These are phyloP conservation scores for Sechiopsis laciniata DNA, from an alignment of 306 rosid genomes.

Conservation along the genomic window DNA sequence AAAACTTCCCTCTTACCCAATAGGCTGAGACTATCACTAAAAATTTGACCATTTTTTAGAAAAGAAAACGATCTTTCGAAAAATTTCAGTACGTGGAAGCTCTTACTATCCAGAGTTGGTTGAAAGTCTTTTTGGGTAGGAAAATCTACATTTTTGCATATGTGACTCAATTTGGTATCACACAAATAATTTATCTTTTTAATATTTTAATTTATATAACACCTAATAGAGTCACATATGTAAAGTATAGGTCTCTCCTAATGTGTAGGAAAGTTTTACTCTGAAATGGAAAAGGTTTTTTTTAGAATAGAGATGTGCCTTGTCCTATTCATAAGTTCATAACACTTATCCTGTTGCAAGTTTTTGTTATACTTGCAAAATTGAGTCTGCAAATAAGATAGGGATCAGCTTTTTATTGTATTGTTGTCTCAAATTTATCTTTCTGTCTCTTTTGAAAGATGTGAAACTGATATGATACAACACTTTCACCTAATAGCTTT, in stretches of 20 bases:
- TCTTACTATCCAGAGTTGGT: background rate
- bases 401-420: background rate
- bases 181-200: too few species aligned
- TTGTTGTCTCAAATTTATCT: background rate
- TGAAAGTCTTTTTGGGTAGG: background rate
- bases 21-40: background rate
- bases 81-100: background rate
- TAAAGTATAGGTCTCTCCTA: too few species aligned
- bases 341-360: background rate
- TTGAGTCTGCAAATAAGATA: background rate
- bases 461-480: background rate
- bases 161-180: too few species aligned
- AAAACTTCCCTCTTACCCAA: background rate
- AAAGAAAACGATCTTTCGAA: too few species aligned
- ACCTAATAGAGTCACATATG: too few species aligned
- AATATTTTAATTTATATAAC: too few species aligned
- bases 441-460: background rate
- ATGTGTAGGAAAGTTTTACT: too few species aligned
- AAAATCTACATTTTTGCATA: too few species aligned
- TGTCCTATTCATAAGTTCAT: background rate
- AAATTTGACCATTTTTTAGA: background rate
- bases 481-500: background rate
- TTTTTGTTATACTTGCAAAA: background rate
- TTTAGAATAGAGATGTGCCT: background rate
- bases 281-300: background rate